A percentile compares a stretch with the other conserved stretches of the same genome.
Evolutionary conservation across 1,284 basidiomycete genomes (phyloP).

Genomic region (Sutorius eximius): DNA sequence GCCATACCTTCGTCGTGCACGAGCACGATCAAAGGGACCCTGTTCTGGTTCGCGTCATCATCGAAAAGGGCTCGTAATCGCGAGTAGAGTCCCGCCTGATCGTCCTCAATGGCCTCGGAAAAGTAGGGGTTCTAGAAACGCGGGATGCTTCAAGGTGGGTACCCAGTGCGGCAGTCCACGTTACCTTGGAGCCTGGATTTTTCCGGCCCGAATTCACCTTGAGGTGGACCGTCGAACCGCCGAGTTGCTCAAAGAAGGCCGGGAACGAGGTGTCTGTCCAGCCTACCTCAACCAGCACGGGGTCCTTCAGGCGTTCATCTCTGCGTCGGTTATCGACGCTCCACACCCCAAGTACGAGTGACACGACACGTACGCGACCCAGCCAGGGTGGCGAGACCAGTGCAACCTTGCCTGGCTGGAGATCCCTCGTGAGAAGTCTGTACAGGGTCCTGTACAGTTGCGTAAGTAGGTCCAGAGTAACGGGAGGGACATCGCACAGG

Average conservation of each 20-base stretch:
- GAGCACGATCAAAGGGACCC: constrained; percentile 29
- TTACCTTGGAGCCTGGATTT: constrained; percentile 25
- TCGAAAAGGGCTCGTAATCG: constrained; percentile 25
- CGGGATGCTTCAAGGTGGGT: neutral
- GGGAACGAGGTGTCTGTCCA: constrained; percentile 35
- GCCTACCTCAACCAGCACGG: constrained; percentile 24
- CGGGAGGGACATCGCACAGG: neutral
- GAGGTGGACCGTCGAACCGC: constrained; percentile 24
- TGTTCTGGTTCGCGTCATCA: constrained; percentile 18
- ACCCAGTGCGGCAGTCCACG: neutral
- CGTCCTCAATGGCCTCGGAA: constrained; percentile 18
- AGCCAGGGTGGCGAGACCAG: constrained; percentile 28
- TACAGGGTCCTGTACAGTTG: constrained; percentile 23
- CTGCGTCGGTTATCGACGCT: constrained; percentile 18
- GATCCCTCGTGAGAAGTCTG: constrained; percentile 19
- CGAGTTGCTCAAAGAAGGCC: constrained; percentile 22
- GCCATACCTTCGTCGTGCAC: constrained; percentile 37
- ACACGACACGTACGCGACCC: constrained; percentile 28
- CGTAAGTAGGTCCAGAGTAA: neutral
- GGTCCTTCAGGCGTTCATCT: constrained; percentile 19
- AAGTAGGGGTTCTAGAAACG: constrained; percentile 17
- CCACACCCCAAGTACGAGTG: constrained; percentile 32
- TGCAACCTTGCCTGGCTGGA: constrained; percentile 29
- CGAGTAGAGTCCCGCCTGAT: constrained; percentile 12
- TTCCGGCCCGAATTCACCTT: constrained; percentile 7